Evolutionary conservation across 345 rosid genomes (phyloP), one percentile per base, ranked within the genome.

Genomic region (Eucalyptus caleyi): DNA sequence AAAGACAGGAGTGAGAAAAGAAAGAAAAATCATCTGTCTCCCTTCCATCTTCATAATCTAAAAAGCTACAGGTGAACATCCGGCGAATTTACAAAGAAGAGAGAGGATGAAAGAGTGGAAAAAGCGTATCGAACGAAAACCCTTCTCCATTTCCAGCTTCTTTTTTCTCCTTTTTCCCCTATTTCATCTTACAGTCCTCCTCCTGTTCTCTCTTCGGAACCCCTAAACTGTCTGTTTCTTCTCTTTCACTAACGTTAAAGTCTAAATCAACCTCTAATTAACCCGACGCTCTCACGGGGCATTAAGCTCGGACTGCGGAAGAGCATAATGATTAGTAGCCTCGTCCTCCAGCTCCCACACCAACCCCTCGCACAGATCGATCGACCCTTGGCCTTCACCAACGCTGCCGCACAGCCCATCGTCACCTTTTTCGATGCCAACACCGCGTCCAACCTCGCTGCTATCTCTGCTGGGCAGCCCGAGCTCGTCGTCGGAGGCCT

Each of bases 401-500:
- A 88, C 94, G 47, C 86, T 90, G 89, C 62, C 82, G 72, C 24
- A 67, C 12, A 65, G 90, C 34, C 47, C 86, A n/a, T 42, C 90
- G 69, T 89, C 91, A 13, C 51, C 81, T 88, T 30, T 91, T 24
- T 60, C 92, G 8, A 59, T 89, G 11, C 90, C 93, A 45, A 15
- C 86, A 53, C 59, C 91, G 56, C 7, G 59, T 14, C 40, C 93
- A 16, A 45, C 90, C 27, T 47, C 91, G 45, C 87, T 51, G 32
- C 87, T 34, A 18, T 91, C 93, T 40, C 89, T 91, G 69, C 91
- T 93, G 26, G 98, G 98, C 34, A 97, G 95, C 69, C 99, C 99
- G 11, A 97, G 97, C 92, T 97, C 99, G 87, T 97, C 99, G 45
- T 96, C 99, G 1, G 98, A 95, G 4, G 98, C 99, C 93, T 97